Percentiles rank a stretch among this genome's conserved stretches.
Conservation (phyloP, 2,329 filamentous ascomycete species). For the Pseudogymnoascus destructans region DNA sequence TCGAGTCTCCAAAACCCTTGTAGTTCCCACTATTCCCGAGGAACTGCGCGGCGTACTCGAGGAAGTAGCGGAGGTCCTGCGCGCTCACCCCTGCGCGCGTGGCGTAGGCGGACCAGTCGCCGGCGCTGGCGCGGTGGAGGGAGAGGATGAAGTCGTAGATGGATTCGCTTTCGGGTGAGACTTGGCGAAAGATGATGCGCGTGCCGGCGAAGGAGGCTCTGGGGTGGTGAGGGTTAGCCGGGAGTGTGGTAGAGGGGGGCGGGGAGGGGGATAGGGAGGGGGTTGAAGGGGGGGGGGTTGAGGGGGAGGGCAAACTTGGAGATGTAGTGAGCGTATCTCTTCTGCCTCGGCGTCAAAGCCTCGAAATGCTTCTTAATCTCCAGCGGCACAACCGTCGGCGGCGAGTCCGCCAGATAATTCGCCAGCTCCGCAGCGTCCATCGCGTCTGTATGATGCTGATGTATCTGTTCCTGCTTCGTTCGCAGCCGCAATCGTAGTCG, state of each 20-base stretch:
- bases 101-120: conserved; percentile 58
- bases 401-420: conserved; percentile 83
- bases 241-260: neutral
- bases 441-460: neutral
- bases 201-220: conserved; percentile 68
- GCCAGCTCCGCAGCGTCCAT: conserved; percentile 49
- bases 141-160: conserved; percentile 73
- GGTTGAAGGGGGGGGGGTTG: neutral
- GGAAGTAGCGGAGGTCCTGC: conserved; percentile 52
- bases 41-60: conserved; percentile 68
- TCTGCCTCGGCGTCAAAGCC: conserved; percentile 58
- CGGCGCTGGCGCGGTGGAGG: conserved; percentile 51
- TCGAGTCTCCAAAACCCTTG: conserved; percentile 75
- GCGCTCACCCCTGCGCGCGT: conserved; percentile 50
- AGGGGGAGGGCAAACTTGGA: conserved; percentile 45
- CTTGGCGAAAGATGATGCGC: conserved; percentile 65
- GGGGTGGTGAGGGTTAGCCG: conserved; percentile 14
- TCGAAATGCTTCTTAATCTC: conserved; percentile 91
- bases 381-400: conserved; percentile 75
- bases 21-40: conserved; percentile 71
- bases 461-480: neutral
- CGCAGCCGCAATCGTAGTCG: neutral
- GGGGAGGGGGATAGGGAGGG: too few relatives aligned
- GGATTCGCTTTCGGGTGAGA: conserved; percentile 67
- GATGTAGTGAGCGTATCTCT: conserved; percentile 84